Evolutionary conservation across 2,329 filamentous ascomycete genomes (phyloP), one percentile per base, ranked within the genome.

Genomic region (Arthrobotrys entomopaga): DNA sequence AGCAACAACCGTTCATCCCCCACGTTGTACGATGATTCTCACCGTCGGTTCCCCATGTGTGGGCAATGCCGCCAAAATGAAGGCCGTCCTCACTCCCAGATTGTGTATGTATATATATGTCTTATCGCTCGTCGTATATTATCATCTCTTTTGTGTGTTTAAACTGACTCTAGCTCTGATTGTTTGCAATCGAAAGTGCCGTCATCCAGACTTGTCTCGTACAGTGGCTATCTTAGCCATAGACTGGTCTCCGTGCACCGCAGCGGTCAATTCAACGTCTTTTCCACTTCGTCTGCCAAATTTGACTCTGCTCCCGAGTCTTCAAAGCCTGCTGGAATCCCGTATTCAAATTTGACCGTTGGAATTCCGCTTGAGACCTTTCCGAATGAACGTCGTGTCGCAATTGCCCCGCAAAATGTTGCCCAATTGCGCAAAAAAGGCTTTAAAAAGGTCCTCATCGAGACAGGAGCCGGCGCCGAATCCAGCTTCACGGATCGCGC

Each of bases 341-440:
- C 92, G 0, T 96, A 93, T 81, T 83, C 86, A 19, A 84, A 89
- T 50, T 85, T 96, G 65, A 90, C 88, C 2, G 88, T 97, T 54
- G 92, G 92, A 69, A 87, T 95, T 2, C 92, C 92, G 13, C 87
- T 86, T 69, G 93, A 97, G 81, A 90, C 87, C n/a, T 92, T 87
- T 78, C 87, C 88, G 0, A 87, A 89, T 69, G 93, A 97, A 83
- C 88, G 90, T 48, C 90, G 93, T 58, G 92, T 96, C 13, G 91
- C 93, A 29, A 85, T 96, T 65, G 94, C 91, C 0, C 93, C 93
- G 0, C 88, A 91, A 76, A 96, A 96, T 83, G 91, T 93, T 15
- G 86, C 89, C 1, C 83, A 96, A 0, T 83, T 97, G 0, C 87
- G 93, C 76, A 96, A 96, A 81, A 96, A 96, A 81, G 93, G 92